Evolutionary conservation across 2,329 filamentous ascomycete genomes (phyloP), one percentile per base, ranked within the genome.

Genomic region (Pseudocercospora pini-densiflorae): DNA sequence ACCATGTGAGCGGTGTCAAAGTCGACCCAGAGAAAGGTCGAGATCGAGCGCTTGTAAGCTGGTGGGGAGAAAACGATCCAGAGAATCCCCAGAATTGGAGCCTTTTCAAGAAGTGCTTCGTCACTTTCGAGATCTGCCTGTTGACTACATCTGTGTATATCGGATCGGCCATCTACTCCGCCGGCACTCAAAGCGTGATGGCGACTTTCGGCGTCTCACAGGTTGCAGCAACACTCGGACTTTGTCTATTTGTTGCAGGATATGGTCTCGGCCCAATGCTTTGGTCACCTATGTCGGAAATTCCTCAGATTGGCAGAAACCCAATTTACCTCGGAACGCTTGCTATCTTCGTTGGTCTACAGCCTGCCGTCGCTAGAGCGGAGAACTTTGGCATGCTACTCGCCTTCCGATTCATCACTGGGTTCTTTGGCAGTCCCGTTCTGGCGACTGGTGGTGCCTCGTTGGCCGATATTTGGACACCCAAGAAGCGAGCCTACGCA

Each of bases 11-110:
- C 53, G 81, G 81, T 21, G 77, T 80, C 8, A 74, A 73, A 31
- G 74, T 85, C 14, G 84, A 87, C 72, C 77, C 80, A 0, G 85
- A 87, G 69, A 87, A 86, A 68, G 84, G 84, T 0, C 79, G 75
- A 66, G 83, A 87, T 72, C 72, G 80, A 7, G 76, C 83, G 62
- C 74, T 88, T 5, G 80, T 88, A 6, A 78, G 80, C 40, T 88
- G 85, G 85, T 84, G 79, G 69, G 82, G 81, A 0, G 77, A 80
- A 0, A 72, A 83, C 63, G 85, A 87, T 70, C 75, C 79, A 4
- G 78, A 69, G 27, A 72, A 72, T 45, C 71, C 70, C 2, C 62
- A 67, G 40, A 82, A 82, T 59, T 81, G 81, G 81, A 73, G 73
- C 0, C 65, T 66, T 0, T 67, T 66, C 58, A 82, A 80, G 73